Conservation (phyloP, 805 yeast species). For the Trichomonascus vanleenenianus region DNA sequence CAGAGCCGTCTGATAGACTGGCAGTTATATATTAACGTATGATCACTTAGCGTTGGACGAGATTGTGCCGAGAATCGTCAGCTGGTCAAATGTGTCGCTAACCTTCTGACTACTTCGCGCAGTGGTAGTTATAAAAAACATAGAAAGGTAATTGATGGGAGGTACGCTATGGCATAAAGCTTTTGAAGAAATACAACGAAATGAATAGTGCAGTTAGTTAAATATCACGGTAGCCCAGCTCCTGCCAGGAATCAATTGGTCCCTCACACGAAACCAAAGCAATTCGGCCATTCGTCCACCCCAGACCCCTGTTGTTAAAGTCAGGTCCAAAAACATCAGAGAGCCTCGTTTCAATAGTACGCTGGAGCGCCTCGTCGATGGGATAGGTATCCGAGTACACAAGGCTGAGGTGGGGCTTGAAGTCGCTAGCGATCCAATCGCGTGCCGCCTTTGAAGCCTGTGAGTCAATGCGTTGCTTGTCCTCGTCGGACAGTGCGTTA, state of each 20-base stretch:
- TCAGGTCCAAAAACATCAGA: slow-evolving; percentile 54
- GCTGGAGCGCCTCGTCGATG: slow-evolving; percentile 56
- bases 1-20: too few relatives aligned
- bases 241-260: slow-evolving; percentile 60
- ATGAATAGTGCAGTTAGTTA: slow-evolving; percentile 2
- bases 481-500: slow-evolving; percentile 23
- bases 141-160: too few relatives aligned
- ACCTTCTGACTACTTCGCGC: too few relatives aligned
- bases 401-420: slow-evolving; percentile 65
- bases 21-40: too few relatives aligned
- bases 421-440: slow-evolving; percentile 51
- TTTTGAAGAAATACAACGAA: too few relatives aligned
- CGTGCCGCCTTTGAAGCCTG: slow-evolving; percentile 40
- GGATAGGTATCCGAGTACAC: slow-evolving; percentile 60
- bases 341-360: slow-evolving; percentile 56
- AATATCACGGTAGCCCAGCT: slow-evolving; percentile 40
- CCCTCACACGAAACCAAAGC: slow-evolving; percentile 66
- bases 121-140: too few relatives aligned
- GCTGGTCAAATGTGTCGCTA: too few relatives aligned
- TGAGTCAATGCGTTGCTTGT: slow-evolving; percentile 20
- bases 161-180: too few relatives aligned
- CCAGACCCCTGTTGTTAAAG: slow-evolving; percentile 32
- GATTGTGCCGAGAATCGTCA: too few relatives aligned
- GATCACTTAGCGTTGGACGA: too few relatives aligned
- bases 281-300: slow-evolving; percentile 65